These are phyloP conservation scores for Ricinus communis DNA, from an alignment of 345 rosid genomes.

Conservation along the genomic window DNA sequence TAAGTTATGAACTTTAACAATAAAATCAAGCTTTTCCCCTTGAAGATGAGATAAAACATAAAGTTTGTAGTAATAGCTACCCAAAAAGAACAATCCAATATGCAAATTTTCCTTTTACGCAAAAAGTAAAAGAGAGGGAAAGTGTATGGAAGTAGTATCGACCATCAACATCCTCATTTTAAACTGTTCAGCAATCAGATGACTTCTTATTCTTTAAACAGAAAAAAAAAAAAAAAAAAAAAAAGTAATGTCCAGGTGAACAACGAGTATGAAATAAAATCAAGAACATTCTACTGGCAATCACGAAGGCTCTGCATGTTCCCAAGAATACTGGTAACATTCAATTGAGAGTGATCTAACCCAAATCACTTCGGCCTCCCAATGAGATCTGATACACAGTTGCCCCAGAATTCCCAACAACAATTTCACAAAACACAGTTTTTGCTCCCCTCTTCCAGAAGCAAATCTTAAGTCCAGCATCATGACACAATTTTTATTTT, in stretches of 20 bases:
- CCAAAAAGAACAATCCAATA: not conserved
- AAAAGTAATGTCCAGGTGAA: constrained; percentile 14
- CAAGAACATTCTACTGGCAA: not conserved
- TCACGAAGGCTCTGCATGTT: constrained; percentile 3
- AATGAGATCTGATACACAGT: constrained; percentile 3
- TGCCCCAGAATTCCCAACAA: constrained; percentile 6
- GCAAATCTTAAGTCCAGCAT: not conserved
- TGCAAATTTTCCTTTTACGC: not conserved
- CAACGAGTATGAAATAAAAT: constrained; percentile 15
- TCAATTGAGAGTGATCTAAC: constrained; percentile 7
- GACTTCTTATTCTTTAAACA: constrained; percentile 15
- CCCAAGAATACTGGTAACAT: not conserved
- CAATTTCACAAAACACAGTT: constrained; percentile 8
- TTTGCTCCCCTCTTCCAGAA: constrained; percentile 8
- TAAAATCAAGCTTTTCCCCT: not conserved
- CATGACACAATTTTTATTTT: not conserved
- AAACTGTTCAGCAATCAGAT: not conserved
- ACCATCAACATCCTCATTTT: not conserved
- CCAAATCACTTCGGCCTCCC: constrained; percentile 5
- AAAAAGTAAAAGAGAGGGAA: too few relatives aligned
- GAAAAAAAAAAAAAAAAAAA: constrained; percentile 10
- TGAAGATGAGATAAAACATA: too few relatives aligned
- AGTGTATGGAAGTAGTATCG: too few relatives aligned
- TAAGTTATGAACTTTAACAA: not conserved
- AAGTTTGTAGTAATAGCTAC: not conserved